phyloP scores from a whole-genome alignment of 331 rosid species.

The Pyracantha coccinea region DNA sequence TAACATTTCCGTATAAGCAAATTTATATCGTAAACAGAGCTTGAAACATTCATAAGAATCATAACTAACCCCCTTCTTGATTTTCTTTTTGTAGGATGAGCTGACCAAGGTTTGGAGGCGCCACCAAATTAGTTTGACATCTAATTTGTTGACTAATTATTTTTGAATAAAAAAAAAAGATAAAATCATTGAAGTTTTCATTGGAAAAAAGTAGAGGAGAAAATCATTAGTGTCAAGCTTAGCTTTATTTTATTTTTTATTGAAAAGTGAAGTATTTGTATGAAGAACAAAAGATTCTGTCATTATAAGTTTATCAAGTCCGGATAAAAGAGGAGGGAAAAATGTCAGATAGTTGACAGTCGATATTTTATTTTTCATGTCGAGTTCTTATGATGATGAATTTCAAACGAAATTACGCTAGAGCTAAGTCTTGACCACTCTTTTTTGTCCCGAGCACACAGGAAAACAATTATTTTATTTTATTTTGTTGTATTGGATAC shows the following conservation, averaged over 20 bases:
- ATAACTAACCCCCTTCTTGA: neutral
- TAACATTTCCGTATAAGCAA: too few relatives aligned
- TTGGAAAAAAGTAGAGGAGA: neutral
- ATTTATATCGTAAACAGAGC: neutral
- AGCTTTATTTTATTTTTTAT: neutral
- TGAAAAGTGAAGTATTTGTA: too few relatives aligned
- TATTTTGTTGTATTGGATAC: neutral
- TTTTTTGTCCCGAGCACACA: too few relatives aligned
- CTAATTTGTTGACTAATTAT: neutral
- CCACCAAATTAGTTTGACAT: constrained; percentile 8
- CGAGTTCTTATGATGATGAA: too few relatives aligned
- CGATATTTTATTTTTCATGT: accelerated
- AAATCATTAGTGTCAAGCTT: neutral
- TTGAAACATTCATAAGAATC: neutral
- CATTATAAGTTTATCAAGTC: too few relatives aligned
- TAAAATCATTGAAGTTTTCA: neutral
- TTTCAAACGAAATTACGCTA: too few relatives aligned
- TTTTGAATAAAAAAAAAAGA: neutral
- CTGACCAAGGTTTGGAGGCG: neutral
- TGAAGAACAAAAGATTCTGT: too few relatives aligned
- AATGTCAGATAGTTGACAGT: too few relatives aligned
- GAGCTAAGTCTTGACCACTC: accelerated
- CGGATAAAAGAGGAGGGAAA: accelerated
- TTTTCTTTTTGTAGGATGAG: constrained; percentile 29
- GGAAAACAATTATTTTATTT: too few relatives aligned